These are phyloP conservation scores for Oryza meridionalis DNA, from an alignment of 176 grass and related monocot species.

Conservation along the genomic window DNA sequence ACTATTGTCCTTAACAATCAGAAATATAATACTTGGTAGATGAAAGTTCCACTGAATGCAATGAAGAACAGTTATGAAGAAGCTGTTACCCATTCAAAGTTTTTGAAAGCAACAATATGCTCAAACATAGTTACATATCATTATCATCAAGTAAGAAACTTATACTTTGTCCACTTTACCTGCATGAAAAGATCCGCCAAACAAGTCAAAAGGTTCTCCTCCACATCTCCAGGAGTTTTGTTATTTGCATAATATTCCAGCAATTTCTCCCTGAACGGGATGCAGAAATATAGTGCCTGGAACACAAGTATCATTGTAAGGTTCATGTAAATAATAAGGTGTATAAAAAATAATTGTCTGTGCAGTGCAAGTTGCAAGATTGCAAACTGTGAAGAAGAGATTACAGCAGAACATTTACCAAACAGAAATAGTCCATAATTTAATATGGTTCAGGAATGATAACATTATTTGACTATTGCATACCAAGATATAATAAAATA, in stretches of 20 bases:
- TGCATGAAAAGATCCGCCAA: constrained; percentile 96
- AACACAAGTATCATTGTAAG: constrained; percentile 48
- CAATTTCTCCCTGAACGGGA: constrained; percentile 87
- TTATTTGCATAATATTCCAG: constrained; percentile 80
- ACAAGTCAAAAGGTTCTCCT: constrained; percentile 94
- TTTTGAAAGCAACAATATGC: constrained; percentile 33
- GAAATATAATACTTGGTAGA: neutral
- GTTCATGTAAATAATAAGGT: constrained; percentile 28
- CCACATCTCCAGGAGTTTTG: constrained; percentile 70
- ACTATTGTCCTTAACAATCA: neutral
- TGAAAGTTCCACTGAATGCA: neutral
- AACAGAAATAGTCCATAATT: neutral
- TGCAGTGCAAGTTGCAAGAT: neutral
- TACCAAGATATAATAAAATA: neutral
- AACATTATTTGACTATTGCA: neutral
- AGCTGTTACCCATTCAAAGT: neutral
- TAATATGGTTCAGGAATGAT: neutral
- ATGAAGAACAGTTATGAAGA: neutral
- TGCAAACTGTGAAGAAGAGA: neutral
- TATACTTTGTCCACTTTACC: constrained; percentile 54
- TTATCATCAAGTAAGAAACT: neutral
- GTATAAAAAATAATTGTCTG: neutral
- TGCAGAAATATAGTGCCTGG: constrained; percentile 96
- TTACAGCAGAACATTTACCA: constrained; percentile 3
- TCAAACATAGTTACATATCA: constrained; percentile 2